Evolutionary conservation across 176 grass and related monocot genomes (phyloP), one percentile per base, ranked within the genome.

Genomic region (Pontederia crassipes): DNA sequence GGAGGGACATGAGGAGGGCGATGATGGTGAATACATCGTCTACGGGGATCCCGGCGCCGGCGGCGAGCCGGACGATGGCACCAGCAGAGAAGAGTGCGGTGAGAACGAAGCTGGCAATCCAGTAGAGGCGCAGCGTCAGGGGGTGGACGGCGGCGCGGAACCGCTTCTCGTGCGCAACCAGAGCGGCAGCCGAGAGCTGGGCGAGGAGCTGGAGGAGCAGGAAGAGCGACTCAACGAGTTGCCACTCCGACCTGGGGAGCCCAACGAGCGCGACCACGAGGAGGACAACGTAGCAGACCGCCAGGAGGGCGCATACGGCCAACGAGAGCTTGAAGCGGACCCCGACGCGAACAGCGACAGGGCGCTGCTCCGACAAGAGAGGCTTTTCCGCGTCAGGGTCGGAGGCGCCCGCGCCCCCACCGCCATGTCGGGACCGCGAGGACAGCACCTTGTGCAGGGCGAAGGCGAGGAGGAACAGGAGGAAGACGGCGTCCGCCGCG

Each of bases 191-290:
- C 11, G 72, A 61, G 10, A 80, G 55, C 59, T 88, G 78, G 28
- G 92, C 79, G 16, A 66, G 58, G 75, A 49, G 78, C 75, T 97
- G 81, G 70, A 97, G 84, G 35, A 55, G 78, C 11, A 97, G 77
- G 71, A 97, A 88, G 50, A 10, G 46, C 55, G 69, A 55, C 80
- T 88, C 83, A 3, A 49, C 62, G 12, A 48, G 46, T 26, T 46
- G 63, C 46, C n/a, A 73, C 13, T 28, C 2, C 52, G 66, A 69
- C 4, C 17, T 45, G 4, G 74, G 60, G 65, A 45, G 2, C 64
- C 12, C 1, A 27, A 55, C 68, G 15, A 74, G 11, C 2, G 73
- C 70, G 14, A 88, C 49, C 0, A 76, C 71, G 12, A 88, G 48
- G 12, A 88, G 70, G 49, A 59, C 76, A 45, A 16, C 74, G 74